Conservation (phyloP, 352 stramenopile genomes). For the Globisporangium ultimum region DNA sequence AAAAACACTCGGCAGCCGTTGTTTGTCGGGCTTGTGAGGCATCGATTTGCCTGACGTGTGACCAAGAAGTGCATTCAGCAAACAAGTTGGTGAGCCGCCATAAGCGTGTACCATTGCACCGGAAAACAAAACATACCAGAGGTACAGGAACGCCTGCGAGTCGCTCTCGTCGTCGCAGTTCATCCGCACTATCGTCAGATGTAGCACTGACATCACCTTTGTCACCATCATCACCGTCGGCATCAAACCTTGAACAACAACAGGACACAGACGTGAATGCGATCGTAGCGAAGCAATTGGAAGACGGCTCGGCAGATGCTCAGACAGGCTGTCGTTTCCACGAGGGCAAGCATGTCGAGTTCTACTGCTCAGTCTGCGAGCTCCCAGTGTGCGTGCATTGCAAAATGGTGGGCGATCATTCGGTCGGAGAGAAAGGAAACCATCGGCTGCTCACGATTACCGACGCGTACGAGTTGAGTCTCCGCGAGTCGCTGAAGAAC, state of each 20-base stretch:
- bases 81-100: slow-evolving; percentile 81
- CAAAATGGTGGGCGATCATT: slow-evolving; percentile 83
- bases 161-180: slow-evolving; percentile 35
- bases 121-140: slow-evolving; percentile 7
- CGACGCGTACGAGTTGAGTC: slow-evolving; percentile 62
- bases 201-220: slow-evolving; percentile 13
- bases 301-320: slow-evolving; percentile 32
- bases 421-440: slow-evolving; percentile 67
- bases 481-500: slow-evolving; percentile 57
- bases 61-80: slow-evolving; percentile 69
- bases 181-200: background rate
- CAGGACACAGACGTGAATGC: slow-evolving; percentile 30
- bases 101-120: slow-evolving; percentile 35
- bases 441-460: slow-evolving; percentile 60
- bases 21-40: slow-evolving; percentile 63
- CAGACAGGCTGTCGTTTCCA: slow-evolving; percentile 38
- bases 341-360: slow-evolving; percentile 60
- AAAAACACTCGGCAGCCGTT: slow-evolving; percentile 45
- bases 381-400: slow-evolving; percentile 70
- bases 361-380: slow-evolving; percentile 67
- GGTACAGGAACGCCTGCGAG: background rate
- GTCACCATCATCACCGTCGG: slow-evolving; percentile 4
- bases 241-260: slow-evolving; percentile 6
- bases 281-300: slow-evolving; percentile 44
- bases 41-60: slow-evolving; percentile 59